Evolutionary conservation across 768 basidiomycete species (phyloP).

Genomic region (Phlebiopsis flavidoalba): DNA sequence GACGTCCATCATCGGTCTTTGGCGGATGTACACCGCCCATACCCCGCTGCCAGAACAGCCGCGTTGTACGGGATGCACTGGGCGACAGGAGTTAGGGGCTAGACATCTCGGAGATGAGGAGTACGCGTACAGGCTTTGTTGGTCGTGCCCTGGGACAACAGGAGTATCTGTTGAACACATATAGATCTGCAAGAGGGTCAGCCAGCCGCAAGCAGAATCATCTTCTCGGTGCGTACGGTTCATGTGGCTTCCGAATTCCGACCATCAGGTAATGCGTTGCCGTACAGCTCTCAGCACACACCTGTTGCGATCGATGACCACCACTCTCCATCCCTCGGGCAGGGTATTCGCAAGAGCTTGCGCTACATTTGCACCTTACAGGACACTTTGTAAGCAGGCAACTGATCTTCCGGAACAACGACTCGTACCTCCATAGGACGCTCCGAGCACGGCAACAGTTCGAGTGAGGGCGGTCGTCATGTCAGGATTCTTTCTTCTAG

Average conservation of each 20-base stretch:
- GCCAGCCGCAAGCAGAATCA: neutral
- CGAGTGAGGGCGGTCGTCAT: slow-evolving; percentile 8
- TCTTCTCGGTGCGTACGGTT: neutral
- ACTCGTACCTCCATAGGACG: slow-evolving; percentile 46
- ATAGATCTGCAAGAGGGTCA: slow-evolving; percentile 24
- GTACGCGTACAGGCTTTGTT: slow-evolving; percentile 44
- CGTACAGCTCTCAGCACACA: slow-evolving; percentile 23
- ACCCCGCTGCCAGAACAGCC: slow-evolving; percentile 30
- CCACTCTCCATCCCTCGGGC: slow-evolving; percentile 47
- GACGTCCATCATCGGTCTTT: slow-evolving; percentile 12
- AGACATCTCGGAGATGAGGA: neutral
- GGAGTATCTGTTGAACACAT: slow-evolving; percentile 54
- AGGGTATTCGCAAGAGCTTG: slow-evolving; percentile 42
- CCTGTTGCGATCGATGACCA: slow-evolving; percentile 59
- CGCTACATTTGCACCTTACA: slow-evolving; percentile 41
- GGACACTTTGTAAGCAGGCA: neutral
- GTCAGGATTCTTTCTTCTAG: neutral
- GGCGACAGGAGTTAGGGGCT: neutral
- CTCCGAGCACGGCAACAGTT: slow-evolving; percentile 52
- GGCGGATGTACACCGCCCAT: neutral
- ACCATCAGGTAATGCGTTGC: neutral
- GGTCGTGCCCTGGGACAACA: slow-evolving; percentile 54
- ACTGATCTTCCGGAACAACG: neutral
- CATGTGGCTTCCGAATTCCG: neutral
- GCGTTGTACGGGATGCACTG: slow-evolving; percentile 48